Percentiles rank a stretch among this genome's conserved stretches.
These are phyloP conservation scores for Ophiostoma sp. DNA, from an alignment of 2,329 filamentous ascomycete species.

Conservation along the genomic window DNA sequence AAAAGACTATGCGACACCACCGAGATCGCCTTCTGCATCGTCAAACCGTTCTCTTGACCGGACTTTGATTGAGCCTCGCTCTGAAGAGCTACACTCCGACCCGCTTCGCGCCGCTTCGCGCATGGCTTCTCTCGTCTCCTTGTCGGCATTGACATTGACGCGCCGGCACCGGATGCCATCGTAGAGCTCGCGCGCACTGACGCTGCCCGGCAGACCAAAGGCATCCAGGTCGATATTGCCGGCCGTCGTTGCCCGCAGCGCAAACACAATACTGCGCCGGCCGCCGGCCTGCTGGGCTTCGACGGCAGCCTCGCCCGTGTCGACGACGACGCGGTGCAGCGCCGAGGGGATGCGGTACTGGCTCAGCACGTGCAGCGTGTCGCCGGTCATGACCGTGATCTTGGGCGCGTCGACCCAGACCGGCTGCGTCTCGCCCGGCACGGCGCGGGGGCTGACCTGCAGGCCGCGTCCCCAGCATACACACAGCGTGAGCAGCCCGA, in stretches of 20 bases:
- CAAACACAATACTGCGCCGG: constrained; percentile 29
- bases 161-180: constrained; percentile 24
- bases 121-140: constrained; percentile 22
- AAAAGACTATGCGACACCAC: background rate
- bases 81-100: constrained; percentile 21
- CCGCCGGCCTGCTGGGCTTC: background rate
- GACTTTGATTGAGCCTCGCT: constrained; percentile 23
- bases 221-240: constrained; percentile 23
- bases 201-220: constrained; percentile 22
- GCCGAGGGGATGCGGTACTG: constrained; percentile 24
- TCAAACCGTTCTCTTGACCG: background rate
- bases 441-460: constrained; percentile 23
- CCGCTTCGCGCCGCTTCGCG: constrained; percentile 11
- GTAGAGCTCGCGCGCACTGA: constrained; percentile 24
- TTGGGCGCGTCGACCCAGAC: constrained; percentile 25
- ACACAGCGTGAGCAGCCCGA: constrained; percentile 28
- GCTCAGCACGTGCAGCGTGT: constrained; percentile 26
- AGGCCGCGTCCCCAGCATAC: constrained; percentile 27
- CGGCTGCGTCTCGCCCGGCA: background rate
- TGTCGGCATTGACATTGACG: constrained; percentile 27
- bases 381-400: constrained; percentile 27
- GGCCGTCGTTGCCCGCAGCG: constrained; percentile 25
- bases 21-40: background rate
- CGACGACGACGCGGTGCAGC: constrained; percentile 27
- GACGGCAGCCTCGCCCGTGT: background rate